phyloP scores from a whole-genome alignment of 1,139 yeast species.

The Chernovozyma aurita region DNA sequence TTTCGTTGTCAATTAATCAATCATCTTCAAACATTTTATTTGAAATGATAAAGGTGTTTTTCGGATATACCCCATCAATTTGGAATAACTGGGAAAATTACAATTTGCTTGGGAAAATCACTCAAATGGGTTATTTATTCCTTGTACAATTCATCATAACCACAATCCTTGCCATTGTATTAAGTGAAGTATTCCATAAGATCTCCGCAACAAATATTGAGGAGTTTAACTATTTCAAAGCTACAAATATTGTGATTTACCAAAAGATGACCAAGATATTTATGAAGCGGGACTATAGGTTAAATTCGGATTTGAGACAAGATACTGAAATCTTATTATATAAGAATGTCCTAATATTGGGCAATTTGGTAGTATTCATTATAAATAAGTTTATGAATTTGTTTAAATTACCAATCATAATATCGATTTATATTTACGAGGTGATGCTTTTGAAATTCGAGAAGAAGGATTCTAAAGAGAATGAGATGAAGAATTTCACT shows the following conservation, averaged over 20 bases:
- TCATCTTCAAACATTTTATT: slow-evolving; percentile 49
- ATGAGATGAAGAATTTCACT: slow-evolving; percentile 31
- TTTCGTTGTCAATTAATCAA: slow-evolving; percentile 46
- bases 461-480: slow-evolving; percentile 10
- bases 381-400: slow-evolving; percentile 16
- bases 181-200: slow-evolving; percentile 42
- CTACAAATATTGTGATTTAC: slow-evolving; percentile 36
- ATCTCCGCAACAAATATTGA: slow-evolving; percentile 35
- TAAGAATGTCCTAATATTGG: not conserved
- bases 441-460: slow-evolving; percentile 17
- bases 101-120: slow-evolving; percentile 44
- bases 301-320: not conserved
- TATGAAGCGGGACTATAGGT: slow-evolving; percentile 8
- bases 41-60: slow-evolving; percentile 51
- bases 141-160: slow-evolving; percentile 55
- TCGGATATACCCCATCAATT: slow-evolving; percentile 62
- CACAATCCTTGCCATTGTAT: slow-evolving; percentile 56
- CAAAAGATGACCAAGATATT: slow-evolving; percentile 8
- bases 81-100: slow-evolving; percentile 58
- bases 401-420: slow-evolving; percentile 32
- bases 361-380: slow-evolving; percentile 1
- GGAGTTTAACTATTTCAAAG: slow-evolving; percentile 39
- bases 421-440: slow-evolving; percentile 33
- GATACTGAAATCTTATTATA: not conserved
- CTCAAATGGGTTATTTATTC: slow-evolving; percentile 51